These are phyloP conservation scores for Penicillium freii DNA, from an alignment of 2,329 filamentous ascomycete genomes.

Conservation along the genomic window DNA sequence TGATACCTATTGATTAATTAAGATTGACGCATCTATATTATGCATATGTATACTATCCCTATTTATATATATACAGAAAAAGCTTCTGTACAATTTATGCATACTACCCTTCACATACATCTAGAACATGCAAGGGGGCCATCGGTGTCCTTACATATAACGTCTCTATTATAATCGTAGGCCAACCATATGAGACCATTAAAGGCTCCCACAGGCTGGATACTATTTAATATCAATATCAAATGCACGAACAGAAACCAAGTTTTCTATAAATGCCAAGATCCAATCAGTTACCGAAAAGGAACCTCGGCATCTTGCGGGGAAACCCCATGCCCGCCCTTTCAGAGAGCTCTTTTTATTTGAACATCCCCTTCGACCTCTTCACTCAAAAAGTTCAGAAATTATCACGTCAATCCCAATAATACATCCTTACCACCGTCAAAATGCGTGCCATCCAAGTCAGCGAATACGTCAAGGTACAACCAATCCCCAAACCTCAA, in stretches of 20 bases:
- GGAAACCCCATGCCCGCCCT: slow-evolving; percentile 10
- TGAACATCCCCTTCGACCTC: not conserved
- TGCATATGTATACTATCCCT: not conserved
- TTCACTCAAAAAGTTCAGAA: not conserved
- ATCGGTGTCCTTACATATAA: not conserved
- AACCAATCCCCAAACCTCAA: not conserved
- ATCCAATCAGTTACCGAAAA: slow-evolving; percentile 14
- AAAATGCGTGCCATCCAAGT: slow-evolving; percentile 75
- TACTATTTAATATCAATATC: not conserved
- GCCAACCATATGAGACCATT: not conserved
- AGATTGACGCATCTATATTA: not conserved
- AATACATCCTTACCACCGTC: not conserved
- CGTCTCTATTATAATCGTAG: not conserved
- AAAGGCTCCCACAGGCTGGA: not conserved
- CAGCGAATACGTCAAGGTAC: slow-evolving; percentile 70
- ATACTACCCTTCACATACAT: not conserved
- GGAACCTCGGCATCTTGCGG: slow-evolving; percentile 25
- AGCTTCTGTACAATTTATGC: not conserved
- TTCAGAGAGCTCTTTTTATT: not conserved
- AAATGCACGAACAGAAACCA: not conserved
- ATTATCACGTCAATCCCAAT: not conserved
- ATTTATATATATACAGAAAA: not conserved
- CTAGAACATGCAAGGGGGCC: not conserved
- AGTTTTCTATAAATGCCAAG: slow-evolving; percentile 1
- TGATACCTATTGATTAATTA: slow-evolving; percentile 14